phyloP scores from a whole-genome alignment of 1,284 basidiomycete species.

The Ustilago crameri region DNA sequence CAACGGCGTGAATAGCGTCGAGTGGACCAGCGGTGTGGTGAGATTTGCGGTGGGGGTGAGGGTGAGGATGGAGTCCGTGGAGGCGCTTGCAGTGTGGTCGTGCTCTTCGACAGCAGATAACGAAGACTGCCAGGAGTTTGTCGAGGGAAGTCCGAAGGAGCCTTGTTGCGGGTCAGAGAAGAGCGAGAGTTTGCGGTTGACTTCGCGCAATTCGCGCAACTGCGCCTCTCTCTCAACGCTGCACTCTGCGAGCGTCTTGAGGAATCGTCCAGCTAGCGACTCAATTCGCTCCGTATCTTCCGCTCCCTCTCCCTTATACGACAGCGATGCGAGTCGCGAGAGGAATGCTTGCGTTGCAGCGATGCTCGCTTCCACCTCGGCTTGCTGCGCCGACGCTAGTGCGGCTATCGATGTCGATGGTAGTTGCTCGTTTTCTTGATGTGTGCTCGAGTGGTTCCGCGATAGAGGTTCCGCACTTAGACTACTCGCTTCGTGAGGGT shows the following conservation, averaged over 20 bases:
- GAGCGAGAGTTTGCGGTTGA: constrained; percentile 12
- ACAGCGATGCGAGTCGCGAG: not conserved
- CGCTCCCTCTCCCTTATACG: not conserved
- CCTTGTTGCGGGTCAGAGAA: not conserved
- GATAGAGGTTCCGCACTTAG: too few species aligned
- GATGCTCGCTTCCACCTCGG: constrained; percentile 3
- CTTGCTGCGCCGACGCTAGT: not conserved
- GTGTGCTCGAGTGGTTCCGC: not conserved
- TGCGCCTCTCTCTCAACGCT: constrained; percentile 35
- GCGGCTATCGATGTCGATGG: not conserved
- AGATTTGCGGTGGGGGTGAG: not conserved
- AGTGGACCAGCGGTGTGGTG: not conserved
- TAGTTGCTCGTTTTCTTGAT: not conserved
- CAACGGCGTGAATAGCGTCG: constrained; percentile 9
- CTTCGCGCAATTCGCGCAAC: constrained; percentile 44
- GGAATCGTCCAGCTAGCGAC: constrained; percentile 8
- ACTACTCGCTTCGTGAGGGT: too few species aligned
- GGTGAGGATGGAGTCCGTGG: constrained; percentile 11
- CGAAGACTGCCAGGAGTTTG: too few species aligned
- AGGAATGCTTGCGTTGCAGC: constrained; percentile 13
- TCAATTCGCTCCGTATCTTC: constrained; percentile 36
- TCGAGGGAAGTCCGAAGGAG: not conserved
- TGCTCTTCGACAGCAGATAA: too few species aligned
- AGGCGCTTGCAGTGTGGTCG: not conserved
- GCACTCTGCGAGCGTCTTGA: constrained; percentile 32